Evolutionary conservation across 1,284 basidiomycete genomes (phyloP), one percentile per base, ranked within the genome.

Genomic region (Jaminaea rosea): DNA sequence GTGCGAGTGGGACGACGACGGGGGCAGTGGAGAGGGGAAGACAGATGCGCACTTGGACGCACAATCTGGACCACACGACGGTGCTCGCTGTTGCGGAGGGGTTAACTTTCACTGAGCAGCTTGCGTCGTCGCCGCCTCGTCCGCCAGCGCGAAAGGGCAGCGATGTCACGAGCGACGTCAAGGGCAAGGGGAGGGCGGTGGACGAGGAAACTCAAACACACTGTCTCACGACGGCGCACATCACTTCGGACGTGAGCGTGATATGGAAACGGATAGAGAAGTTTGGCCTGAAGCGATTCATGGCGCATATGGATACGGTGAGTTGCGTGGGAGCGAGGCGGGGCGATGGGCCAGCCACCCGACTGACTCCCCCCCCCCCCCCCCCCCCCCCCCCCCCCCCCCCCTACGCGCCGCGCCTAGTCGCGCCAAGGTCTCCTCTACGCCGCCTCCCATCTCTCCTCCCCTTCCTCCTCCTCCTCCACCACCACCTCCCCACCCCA

Each of bases 31-130:
- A 24, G 52, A 59, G 44, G 53, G 29, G 61, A 24, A 46, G 68
- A 27, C 50, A 58, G 21, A 72, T 73, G 68, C 58, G 67, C 23
- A 57, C 59, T 24, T 73, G 71, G 71, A 71, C 69, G 11, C 50
- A 68, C 24, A 73, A 73, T 34, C 50, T 73, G 24, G 71, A 73
- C 46, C 71, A 73, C 44, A 67, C 59, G 19, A 61, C 60, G 15
- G 68, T 71, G 0, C 57, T 73, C 8, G 67, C 69, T 4, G 62
- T 73, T 23, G 69, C 69, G 0, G 71, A 73, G 45, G 62, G 60
- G 24, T 55, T 68, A 4, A 53, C 55, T 1, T 66, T 67, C 47
- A 42, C 23, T 3, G 60, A 64, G 37, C 11, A 29, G 8, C 9
- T 24, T 44, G 4, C 31, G 24, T 13, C 15, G 15, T n/a, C 13